Conservation (phyloP, 441 rosid genomes). For the Mallotus repandus region DNA sequence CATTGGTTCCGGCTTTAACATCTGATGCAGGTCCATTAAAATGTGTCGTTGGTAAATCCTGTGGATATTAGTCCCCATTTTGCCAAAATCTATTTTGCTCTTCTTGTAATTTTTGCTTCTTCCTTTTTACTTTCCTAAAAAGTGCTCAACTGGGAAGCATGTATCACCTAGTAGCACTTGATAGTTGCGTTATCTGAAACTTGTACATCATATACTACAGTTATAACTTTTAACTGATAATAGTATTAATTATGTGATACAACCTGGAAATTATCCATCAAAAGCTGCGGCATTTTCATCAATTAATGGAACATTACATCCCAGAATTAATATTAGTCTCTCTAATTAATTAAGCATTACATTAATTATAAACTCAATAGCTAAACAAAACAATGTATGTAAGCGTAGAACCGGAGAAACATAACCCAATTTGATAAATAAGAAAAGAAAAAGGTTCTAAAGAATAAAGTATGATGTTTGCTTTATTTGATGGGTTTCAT, state of each 20-base stretch:
- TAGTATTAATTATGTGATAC: background rate
- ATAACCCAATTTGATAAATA: background rate
- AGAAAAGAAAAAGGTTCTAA: background rate
- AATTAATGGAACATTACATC: background rate
- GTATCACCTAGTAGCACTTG: background rate
- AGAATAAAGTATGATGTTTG: constrained; percentile 2
- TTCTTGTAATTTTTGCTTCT: background rate
- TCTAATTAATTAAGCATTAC: background rate
- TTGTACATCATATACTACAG: background rate
- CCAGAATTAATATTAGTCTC: background rate
- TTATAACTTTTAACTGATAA: background rate
- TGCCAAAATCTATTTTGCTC: background rate
- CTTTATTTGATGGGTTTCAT: constrained; percentile 10
- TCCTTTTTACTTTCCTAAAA: background rate
- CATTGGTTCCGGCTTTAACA: constrained; percentile 62
- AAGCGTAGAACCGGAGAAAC: background rate
- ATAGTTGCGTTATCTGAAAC: background rate
- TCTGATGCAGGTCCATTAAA: constrained; percentile 61
- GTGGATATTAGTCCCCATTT: constrained; percentile 22
- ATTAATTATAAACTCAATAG: too few species aligned
- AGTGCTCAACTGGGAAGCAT: background rate
- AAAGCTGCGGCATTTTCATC: background rate
- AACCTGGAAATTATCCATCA: background rate
- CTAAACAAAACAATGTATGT: too few species aligned
- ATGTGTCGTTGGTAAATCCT: constrained; percentile 47